phyloP scores from a whole-genome alignment of 1,284 basidiomycete genomes.

The Acaromyces ingoldii region DNA sequence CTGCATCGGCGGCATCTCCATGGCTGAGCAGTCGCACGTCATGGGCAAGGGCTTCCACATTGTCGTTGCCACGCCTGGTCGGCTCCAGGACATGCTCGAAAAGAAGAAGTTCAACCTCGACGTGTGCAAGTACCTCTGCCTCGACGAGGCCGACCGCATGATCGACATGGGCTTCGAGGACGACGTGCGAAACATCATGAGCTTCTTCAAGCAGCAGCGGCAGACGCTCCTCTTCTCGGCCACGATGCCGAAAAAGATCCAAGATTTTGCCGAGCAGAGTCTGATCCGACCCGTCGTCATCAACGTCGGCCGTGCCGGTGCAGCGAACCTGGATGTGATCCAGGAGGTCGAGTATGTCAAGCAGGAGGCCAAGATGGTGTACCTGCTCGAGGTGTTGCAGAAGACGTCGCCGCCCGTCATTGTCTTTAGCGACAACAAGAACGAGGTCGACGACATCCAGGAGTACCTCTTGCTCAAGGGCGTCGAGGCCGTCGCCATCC shows the following conservation, averaged over 20 bases:
- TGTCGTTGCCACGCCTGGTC: constrained; percentile 71
- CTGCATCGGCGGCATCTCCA: constrained; percentile 95
- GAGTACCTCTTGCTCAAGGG: constrained; percentile 95
- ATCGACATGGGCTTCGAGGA: constrained; percentile 99
- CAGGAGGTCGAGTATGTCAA: constrained; percentile 99
- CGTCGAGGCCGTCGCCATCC: constrained; percentile 96
- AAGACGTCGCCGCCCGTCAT: constrained; percentile 98
- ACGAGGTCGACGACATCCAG: constrained; percentile 98
- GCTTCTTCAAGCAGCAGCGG: constrained; percentile 92
- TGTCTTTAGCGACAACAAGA: constrained; percentile 98
- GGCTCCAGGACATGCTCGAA: constrained; percentile 62
- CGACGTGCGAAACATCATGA: constrained; percentile 96
- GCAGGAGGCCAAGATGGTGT: constrained; percentile 99
- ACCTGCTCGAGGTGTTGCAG: constrained; percentile 91
- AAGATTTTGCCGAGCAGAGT: constrained; percentile 94
- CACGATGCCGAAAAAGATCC: constrained; percentile 98
- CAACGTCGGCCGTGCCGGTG: constrained; percentile 95
- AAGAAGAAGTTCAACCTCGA: constrained; percentile 87
- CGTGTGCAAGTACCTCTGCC: constrained; percentile 74
- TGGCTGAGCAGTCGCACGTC: constrained; percentile 89
- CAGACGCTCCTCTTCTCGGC: constrained; percentile 97
- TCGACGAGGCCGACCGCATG: constrained; percentile 99
- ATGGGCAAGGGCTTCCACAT: constrained; percentile 87
- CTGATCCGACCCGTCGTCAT: constrained; percentile 87
- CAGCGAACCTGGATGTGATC: constrained; percentile 91